These are phyloP conservation scores for Claviceps arundinis DNA, from an alignment of 2,329 filamentous ascomycete genomes.

Conservation along the genomic window DNA sequence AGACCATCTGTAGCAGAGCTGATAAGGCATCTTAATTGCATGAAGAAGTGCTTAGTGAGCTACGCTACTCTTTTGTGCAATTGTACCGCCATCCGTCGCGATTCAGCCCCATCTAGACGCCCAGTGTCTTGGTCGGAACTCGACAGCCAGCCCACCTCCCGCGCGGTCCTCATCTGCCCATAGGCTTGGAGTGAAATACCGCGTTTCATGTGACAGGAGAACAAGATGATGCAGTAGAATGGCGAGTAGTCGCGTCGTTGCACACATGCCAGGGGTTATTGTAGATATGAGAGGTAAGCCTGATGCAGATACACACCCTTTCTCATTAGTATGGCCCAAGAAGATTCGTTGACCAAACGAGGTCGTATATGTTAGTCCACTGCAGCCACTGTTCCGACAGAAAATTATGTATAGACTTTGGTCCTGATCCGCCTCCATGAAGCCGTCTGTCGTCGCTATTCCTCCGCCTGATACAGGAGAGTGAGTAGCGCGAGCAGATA, in stretches of 20 bases:
- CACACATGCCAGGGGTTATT: background rate
- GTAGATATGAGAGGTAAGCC: too few species aligned
- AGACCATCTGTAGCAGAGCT: background rate
- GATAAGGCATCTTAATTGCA: too few species aligned
- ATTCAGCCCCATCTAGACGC: background rate
- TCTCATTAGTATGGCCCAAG: background rate
- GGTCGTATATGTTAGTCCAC: background rate
- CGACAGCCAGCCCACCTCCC: slow-evolving; percentile 2
- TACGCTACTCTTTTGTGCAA: too few species aligned
- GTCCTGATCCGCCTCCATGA: background rate
- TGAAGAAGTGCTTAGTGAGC: too few species aligned
- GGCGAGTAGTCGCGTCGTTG: background rate
- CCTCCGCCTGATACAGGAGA: background rate
- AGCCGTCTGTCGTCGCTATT: background rate
- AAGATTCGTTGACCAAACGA: background rate
- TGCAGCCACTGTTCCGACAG: background rate
- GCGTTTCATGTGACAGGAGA: slow-evolving; percentile 11
- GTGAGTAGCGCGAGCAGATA: background rate
- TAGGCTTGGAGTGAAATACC: slow-evolving; percentile 20
- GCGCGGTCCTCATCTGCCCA: slow-evolving; percentile 15
- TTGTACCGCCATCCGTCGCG: background rate
- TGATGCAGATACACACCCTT: too few species aligned
- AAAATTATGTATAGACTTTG: background rate
- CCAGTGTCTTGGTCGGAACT: background rate
- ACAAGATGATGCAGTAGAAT: slow-evolving; percentile 8